phyloP scores from a whole-genome alignment of 1,139 yeast genomes.

The Pichia sp. region DNA sequence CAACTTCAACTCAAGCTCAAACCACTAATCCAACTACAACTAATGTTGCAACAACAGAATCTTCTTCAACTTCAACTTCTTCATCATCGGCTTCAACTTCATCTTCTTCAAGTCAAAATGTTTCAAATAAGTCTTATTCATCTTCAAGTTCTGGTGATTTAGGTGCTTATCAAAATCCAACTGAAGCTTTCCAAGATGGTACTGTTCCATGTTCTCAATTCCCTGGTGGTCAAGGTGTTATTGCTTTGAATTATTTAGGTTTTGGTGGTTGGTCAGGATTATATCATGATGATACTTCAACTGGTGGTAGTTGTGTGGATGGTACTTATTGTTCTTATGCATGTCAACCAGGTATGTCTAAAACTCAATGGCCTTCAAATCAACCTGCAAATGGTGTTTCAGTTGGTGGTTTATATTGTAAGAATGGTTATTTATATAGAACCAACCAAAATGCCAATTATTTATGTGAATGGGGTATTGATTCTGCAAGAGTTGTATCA shows the following conservation, averaged over 20 bases:
- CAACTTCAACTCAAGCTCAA: conserved; percentile 22
- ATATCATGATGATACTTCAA: conserved; percentile 62
- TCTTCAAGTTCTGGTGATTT: conserved; percentile 47
- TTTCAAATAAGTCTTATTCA: conserved; percentile 23
- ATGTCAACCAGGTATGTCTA: conserved; percentile 87
- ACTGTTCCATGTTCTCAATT: conserved; percentile 64
- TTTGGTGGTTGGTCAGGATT: conserved; percentile 74
- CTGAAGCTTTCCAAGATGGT: conserved; percentile 59
- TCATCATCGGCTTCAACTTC: conserved; percentile 9
- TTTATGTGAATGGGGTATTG: conserved; percentile 75
- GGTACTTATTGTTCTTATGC: conserved; percentile 82
- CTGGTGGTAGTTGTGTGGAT: conserved; percentile 52
- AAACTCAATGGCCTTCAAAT: conserved; percentile 75
- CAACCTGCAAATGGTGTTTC: conserved; percentile 75
- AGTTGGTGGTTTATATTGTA: conserved; percentile 72
- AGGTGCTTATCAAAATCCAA: conserved; percentile 33
- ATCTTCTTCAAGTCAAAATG: conserved; percentile 37
- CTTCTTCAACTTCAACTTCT: conserved; percentile 13
- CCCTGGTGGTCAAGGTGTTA: conserved; percentile 91
- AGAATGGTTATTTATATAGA: conserved; percentile 61
- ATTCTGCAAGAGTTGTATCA: conserved; percentile 55
- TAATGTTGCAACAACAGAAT: conserved; percentile 19
- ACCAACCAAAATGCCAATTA: conserved; percentile 51
- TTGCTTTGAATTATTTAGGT: conserved; percentile 65
- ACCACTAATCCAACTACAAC: conserved; percentile 23